phyloP scores from a whole-genome alignment of 257 asterid species.

The Solanum paucissectum region DNA sequence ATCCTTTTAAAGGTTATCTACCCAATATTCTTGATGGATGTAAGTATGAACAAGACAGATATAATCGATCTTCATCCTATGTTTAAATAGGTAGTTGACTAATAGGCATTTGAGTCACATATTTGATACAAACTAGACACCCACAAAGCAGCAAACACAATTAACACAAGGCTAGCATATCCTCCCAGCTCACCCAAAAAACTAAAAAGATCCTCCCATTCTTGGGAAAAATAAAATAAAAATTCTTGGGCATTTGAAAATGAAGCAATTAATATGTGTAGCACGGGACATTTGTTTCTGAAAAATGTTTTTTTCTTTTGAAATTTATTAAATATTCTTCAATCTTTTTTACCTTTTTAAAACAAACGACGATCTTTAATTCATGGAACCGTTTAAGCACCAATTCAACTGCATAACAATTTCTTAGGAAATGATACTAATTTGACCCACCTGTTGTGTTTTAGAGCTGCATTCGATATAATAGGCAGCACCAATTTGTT shows the following conservation, averaged over 20 bases:
- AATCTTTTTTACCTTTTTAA: not conserved
- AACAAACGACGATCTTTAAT: not conserved
- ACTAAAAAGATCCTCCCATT: not conserved
- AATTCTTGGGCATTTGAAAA: not conserved
- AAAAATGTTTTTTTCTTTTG: not conserved
- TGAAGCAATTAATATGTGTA: not conserved
- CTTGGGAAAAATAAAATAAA: not conserved
- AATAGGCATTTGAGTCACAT: not conserved
- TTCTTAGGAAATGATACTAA: not conserved
- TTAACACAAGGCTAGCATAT: not conserved
- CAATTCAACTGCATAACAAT: not conserved
- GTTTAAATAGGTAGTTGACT: not conserved
- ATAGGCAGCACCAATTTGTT: slow-evolving; percentile 73
- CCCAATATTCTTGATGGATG: not conserved
- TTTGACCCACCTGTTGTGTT: slow-evolving; percentile 73
- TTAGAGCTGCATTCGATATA: slow-evolving; percentile 94
- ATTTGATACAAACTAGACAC: not conserved
- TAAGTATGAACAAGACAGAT: not conserved
- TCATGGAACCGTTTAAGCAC: not conserved
- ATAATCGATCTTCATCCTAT: not conserved
- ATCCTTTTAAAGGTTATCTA: not conserved
- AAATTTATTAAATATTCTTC: not conserved
- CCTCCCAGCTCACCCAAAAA: not conserved
- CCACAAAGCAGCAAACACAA: not conserved
- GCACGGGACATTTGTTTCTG: not conserved